phyloP scores from a whole-genome alignment of 139 green algal species.

The Ettlia oleoabundans region DNA sequence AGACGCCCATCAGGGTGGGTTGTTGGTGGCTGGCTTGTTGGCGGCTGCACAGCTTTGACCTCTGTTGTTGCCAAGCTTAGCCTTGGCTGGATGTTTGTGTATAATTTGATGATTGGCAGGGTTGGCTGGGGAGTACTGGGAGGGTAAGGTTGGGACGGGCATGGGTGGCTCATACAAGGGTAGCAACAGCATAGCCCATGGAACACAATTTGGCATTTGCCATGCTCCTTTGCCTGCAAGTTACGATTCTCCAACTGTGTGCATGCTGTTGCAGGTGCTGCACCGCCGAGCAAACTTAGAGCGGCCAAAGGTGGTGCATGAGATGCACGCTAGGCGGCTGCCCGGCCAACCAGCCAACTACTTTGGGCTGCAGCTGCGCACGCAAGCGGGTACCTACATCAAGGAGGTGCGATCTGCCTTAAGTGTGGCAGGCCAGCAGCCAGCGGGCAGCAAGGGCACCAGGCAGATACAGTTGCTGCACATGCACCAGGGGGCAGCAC shows the following conservation, averaged over 20 bases:
- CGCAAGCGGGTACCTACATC: slow-evolving; percentile 86
- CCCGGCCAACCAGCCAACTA: slow-evolving; percentile 33
- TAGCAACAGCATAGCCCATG: neutral
- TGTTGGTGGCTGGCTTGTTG: too few species aligned
- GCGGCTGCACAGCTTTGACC: neutral
- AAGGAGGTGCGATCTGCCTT: slow-evolving; percentile 86
- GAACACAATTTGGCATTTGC: neutral
- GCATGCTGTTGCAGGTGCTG: slow-evolving; percentile 48
- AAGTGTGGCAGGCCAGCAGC: too few species aligned
- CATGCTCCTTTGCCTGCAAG: neutral
- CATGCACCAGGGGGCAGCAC: neutral
- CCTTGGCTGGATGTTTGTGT: too few species aligned
- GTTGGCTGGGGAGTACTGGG: too few species aligned
- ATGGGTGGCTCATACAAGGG: too few species aligned
- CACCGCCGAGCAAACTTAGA: slow-evolving; percentile 80
- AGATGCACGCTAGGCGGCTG: slow-evolving; percentile 40
- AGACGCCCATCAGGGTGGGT: slow-evolving; percentile 81
- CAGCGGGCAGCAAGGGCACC: too few species aligned
- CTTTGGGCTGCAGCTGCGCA: slow-evolving; percentile 74
- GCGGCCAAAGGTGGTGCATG: slow-evolving; percentile 21
- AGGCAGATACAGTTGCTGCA: neutral
- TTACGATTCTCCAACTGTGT: neutral
- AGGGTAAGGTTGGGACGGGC: too few species aligned
- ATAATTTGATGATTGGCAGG: too few species aligned
- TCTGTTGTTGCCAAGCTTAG: neutral